Evolutionary conservation across 176 grass and related monocot genomes (phyloP).

Genomic region (Triticum dicoccoides): DNA sequence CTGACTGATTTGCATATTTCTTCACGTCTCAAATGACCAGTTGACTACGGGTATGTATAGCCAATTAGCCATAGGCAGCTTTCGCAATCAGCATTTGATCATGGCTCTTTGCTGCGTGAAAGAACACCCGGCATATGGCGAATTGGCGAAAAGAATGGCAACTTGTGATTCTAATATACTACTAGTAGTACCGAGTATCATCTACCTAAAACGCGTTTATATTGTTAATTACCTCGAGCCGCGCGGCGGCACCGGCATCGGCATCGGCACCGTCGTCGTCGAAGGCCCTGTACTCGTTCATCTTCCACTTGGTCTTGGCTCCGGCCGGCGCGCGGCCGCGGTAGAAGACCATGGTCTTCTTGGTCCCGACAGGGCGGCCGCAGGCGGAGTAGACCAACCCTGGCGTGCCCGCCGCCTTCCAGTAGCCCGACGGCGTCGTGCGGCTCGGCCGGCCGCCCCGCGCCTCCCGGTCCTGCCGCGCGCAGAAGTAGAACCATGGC

Average conservation of each 20-base stretch:
- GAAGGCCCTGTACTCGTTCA: constrained; percentile 85
- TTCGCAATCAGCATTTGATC: background rate
- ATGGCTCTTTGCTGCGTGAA: background rate
- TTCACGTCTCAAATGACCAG: background rate
- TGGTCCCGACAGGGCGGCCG: constrained; percentile 57
- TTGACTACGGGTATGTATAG: background rate
- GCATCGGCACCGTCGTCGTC: constrained; percentile 15
- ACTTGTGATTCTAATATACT: background rate
- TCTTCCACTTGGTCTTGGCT: constrained; percentile 80
- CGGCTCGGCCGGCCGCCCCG: constrained; percentile 82
- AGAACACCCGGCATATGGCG: background rate
- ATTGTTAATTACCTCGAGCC: constrained; percentile 18
- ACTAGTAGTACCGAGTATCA: background rate
- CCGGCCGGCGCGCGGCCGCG: constrained; percentile 55
- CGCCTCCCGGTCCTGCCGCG: constrained; percentile 72
- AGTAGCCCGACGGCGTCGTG: constrained; percentile 88
- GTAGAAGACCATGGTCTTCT: constrained; percentile 99
- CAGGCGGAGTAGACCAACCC: constrained; percentile 61
- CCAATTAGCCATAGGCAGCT: background rate
- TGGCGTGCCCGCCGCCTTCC: constrained; percentile 91
- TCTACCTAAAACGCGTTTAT: background rate
- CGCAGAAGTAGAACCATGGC: constrained; percentile 97
- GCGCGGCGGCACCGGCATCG: background rate
- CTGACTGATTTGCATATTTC: background rate
- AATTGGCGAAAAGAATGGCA: background rate